Evolutionary conservation across 2,329 filamentous ascomycete species (phyloP).

Genomic region (Hirsutella thompsonii): DNA sequence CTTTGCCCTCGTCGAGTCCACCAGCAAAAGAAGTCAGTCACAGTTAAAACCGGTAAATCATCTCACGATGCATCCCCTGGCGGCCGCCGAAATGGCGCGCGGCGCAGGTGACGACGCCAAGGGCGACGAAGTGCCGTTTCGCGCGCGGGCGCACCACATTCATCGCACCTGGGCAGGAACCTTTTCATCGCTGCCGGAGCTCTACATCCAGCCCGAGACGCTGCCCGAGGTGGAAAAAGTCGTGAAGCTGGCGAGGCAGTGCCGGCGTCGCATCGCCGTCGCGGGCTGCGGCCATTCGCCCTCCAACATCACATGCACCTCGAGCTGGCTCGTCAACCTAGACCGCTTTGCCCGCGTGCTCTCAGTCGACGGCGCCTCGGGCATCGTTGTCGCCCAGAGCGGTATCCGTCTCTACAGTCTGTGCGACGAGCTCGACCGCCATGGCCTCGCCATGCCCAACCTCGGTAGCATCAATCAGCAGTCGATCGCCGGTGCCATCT

Average conservation of each 20-base stretch:
- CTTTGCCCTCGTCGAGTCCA: too few species aligned
- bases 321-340: slow-evolving; percentile 87
- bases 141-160: slow-evolving; percentile 55
- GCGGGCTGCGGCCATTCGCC: slow-evolving; percentile 91
- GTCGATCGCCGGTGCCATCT: slow-evolving; percentile 82
- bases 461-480: slow-evolving; percentile 92
- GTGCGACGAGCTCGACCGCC: slow-evolving; percentile 57
- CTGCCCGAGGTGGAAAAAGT: slow-evolving; percentile 73
- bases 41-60: too few species aligned
- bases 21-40: too few species aligned
- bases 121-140: slow-evolving; percentile 52
- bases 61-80: slow-evolving; percentile 21
- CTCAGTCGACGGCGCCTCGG: slow-evolving; percentile 51
- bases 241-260: slow-evolving; percentile 66
- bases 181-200: slow-evolving; percentile 77
- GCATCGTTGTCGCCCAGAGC: slow-evolving; percentile 66
- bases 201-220: slow-evolving; percentile 76
- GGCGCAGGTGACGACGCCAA: slow-evolving; percentile 14
- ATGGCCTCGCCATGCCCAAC: slow-evolving; percentile 78
- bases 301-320: slow-evolving; percentile 82
- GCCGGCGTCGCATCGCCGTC: slow-evolving; percentile 68
- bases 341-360: slow-evolving; percentile 69
- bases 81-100: slow-evolving; percentile 17
- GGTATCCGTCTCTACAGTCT: slow-evolving; percentile 73
- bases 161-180: slow-evolving; percentile 95